phyloP scores from a whole-genome alignment of 805 yeast species.

The Candida multigemmis region DNA sequence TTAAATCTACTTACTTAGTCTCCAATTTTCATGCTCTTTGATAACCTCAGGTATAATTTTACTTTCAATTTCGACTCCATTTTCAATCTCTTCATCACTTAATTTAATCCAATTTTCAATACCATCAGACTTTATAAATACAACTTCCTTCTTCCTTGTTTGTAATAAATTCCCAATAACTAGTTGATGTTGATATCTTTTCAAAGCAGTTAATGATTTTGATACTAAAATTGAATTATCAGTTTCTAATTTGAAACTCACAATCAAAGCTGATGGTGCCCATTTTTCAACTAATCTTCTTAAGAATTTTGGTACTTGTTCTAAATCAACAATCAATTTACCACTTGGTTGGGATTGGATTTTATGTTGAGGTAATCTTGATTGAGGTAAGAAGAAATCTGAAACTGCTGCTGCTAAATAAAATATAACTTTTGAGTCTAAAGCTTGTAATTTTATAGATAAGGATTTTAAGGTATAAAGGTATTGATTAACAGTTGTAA shows the following conservation, averaged over 20 bases:
- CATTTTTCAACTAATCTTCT: constrained; percentile 81
- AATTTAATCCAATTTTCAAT: constrained; percentile 44
- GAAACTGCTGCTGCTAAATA: constrained; percentile 97
- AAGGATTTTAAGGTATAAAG: constrained; percentile 70
- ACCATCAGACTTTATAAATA: constrained; percentile 56
- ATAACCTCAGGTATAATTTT: constrained; percentile 74
- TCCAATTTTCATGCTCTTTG: constrained; percentile 56
- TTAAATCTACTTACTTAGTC: constrained; percentile 1
- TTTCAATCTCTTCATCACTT: constrained; percentile 25
- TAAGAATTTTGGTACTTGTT: constrained; percentile 93
- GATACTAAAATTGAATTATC: constrained; percentile 60
- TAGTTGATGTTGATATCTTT: constrained; percentile 82
- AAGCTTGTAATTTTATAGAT: constrained; percentile 47
- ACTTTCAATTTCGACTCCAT: constrained; percentile 61
- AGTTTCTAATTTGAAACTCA: constrained; percentile 90
- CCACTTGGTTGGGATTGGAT: constrained; percentile 81
- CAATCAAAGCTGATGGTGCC: constrained; percentile 94
- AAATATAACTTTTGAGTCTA: constrained; percentile 57
- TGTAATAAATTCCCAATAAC: constrained; percentile 92
- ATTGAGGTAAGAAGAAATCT: constrained; percentile 86
- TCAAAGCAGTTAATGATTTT: constrained; percentile 73
- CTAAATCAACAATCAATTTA: constrained; percentile 73
- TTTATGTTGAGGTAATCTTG: constrained; percentile 85
- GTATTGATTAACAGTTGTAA: constrained; percentile 92
- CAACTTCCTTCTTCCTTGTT: constrained; percentile 80